These are phyloP conservation scores for Primulina eburnea DNA, from an alignment of 257 asterid species.

Conservation along the genomic window DNA sequence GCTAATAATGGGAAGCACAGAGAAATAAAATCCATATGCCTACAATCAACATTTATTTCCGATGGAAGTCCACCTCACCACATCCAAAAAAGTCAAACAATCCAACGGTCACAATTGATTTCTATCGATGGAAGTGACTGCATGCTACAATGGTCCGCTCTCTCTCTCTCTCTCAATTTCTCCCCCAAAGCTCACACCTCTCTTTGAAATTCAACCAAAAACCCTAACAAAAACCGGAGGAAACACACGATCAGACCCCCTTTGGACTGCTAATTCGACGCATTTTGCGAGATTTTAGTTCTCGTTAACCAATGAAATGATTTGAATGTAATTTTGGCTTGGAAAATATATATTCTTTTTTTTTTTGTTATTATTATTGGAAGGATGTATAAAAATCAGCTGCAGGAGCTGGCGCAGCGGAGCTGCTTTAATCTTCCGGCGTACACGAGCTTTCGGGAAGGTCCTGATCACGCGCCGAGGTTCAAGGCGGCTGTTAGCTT, in stretches of 20 bases:
- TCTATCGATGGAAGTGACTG: conserved; percentile 29
- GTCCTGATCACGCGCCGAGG: conserved; percentile 96
- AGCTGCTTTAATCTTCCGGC: conserved; percentile 92
- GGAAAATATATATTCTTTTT: not conserved
- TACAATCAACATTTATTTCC: not conserved
- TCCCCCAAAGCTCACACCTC: conserved; percentile 29
- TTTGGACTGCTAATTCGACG: conserved; percentile 24
- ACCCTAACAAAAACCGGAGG: conserved; percentile 32
- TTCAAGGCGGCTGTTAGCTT: conserved; percentile 78
- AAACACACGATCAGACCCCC: conserved; percentile 29
- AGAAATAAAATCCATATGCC: not conserved
- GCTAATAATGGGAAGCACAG: not conserved
- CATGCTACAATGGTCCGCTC: conserved; percentile 28
- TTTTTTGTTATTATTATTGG: not conserved
- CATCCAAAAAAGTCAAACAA: not conserved
- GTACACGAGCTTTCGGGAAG: conserved; percentile 67
- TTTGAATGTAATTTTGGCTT: not conserved
- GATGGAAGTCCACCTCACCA: not conserved
- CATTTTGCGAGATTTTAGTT: conserved; percentile 15
- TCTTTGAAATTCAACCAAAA: conserved; percentile 37
- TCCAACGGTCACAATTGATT: not conserved
- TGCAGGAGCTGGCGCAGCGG: conserved; percentile 92
- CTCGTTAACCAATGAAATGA: conserved; percentile 23
- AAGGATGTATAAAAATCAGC: conserved; percentile 81
- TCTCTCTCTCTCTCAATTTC: conserved; percentile 30